These are phyloP conservation scores for Rhodotorula glutinis DNA, from an alignment of 1,284 basidiomycete species.

Conservation along the genomic window DNA sequence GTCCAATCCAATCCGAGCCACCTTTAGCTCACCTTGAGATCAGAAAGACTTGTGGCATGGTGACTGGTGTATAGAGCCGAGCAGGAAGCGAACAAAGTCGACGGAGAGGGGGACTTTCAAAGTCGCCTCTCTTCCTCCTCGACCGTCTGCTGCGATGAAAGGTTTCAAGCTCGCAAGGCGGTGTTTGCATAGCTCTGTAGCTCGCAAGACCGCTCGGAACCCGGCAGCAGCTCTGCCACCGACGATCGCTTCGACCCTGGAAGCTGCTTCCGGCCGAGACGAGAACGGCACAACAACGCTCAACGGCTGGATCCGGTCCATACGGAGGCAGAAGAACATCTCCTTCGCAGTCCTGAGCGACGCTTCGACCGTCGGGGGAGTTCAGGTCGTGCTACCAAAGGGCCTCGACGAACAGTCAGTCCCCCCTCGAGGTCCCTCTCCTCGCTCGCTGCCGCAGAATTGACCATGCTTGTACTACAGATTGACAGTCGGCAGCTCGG, in stretches of 20 bases:
- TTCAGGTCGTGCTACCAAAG: conserved; percentile 73
- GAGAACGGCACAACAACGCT: conserved; percentile 27
- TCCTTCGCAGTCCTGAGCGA: conserved; percentile 80
- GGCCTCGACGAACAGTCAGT: conserved; percentile 45
- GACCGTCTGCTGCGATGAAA: background rate
- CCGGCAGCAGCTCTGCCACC: background rate
- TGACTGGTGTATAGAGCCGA: background rate
- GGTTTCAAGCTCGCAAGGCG: background rate
- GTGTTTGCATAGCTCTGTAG: background rate
- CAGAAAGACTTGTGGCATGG: conserved; percentile 17
- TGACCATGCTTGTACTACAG: conserved; percentile 46
- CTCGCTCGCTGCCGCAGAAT: background rate
- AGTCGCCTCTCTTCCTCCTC: too few relatives aligned
- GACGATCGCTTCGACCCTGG: conserved; percentile 9
- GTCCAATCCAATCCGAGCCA: background rate
- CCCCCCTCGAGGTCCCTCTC: too few relatives aligned
- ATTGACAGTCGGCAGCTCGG: conserved; percentile 37
- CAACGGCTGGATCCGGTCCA: conserved; percentile 76
- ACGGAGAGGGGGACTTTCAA: too few relatives aligned
- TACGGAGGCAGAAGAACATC: conserved; percentile 79
- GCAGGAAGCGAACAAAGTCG: background rate
- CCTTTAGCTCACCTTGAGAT: conserved; percentile 9
- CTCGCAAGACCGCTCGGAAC: background rate
- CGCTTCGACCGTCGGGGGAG: conserved; percentile 63
- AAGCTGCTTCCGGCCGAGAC: background rate